Percentiles rank a stretch among this genome's conserved stretches.
Conservation (phyloP, 768 basidiomycete genomes). For the Pisolithus microcarpus region DNA sequence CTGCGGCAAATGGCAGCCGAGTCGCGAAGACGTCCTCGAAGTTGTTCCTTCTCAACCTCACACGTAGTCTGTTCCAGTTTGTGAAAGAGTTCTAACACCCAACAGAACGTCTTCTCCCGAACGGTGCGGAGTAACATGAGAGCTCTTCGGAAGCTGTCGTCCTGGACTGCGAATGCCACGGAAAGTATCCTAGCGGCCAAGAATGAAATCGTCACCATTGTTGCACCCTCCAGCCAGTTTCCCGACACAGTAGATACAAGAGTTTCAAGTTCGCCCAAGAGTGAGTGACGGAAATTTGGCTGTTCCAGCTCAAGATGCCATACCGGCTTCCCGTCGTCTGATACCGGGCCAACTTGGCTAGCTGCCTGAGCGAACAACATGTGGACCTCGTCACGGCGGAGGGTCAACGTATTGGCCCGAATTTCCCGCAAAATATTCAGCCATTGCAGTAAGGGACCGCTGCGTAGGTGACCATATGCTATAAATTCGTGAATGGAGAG, state of each 20-base stretch:
- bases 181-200: slow-evolving; percentile 29
- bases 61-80: slow-evolving; percentile 9
- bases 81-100: slow-evolving; percentile 29
- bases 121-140: slow-evolving; percentile 23
- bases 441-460: slow-evolving; percentile 40
- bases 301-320: slow-evolving; percentile 33
- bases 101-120: slow-evolving; percentile 26
- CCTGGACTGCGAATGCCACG: slow-evolving; percentile 1
- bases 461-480: slow-evolving; percentile 35
- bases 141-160: slow-evolving; percentile 13
- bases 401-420: slow-evolving; percentile 26
- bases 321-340: slow-evolving; percentile 10
- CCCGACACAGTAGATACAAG: slow-evolving; percentile 25
- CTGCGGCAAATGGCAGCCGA: slow-evolving; percentile 16
- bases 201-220: slow-evolving; percentile 23
- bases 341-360: slow-evolving; percentile 31
- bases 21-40: slow-evolving; percentile 11
- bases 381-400: slow-evolving; percentile 33
- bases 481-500: slow-evolving; percentile 38
- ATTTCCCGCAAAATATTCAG: slow-evolving; percentile 39
- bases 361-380: slow-evolving; percentile 34
- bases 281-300: slow-evolving; percentile 24
- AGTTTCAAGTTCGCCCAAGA: slow-evolving; percentile 27
- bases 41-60: not conserved
- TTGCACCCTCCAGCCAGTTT: slow-evolving; percentile 32